phyloP scores from a whole-genome alignment of 108 stramenopile genomes.

The Nannochloropsis oceanica region DNA sequence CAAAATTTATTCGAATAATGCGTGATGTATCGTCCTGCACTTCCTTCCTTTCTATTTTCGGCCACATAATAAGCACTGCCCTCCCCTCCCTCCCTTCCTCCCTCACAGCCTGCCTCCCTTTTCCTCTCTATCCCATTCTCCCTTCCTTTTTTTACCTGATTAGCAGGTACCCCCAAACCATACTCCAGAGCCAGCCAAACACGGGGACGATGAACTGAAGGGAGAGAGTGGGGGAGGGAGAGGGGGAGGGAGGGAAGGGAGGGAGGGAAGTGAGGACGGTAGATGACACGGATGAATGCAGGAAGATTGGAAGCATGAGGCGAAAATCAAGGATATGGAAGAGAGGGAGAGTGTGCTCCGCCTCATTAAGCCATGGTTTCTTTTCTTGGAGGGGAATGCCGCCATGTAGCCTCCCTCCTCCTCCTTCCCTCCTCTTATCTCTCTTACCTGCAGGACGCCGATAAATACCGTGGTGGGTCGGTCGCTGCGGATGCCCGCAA shows the following conservation, averaged over 20 bases:
- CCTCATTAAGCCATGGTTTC: no score
- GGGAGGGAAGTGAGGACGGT: background rate
- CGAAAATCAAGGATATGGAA: no score
- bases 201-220: background rate
- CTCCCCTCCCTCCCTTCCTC: background rate
- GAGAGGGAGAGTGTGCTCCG: no score
- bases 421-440: background rate
- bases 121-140: background rate
- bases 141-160: background rate
- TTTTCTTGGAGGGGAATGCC: no score
- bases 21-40: background rate
- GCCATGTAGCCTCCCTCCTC: no score
- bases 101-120: background rate
- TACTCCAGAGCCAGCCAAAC: background rate
- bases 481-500: background rate
- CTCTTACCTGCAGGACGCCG: background rate
- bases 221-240: background rate
- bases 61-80: background rate
- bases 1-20: no score
- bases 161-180: background rate
- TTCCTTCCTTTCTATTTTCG: background rate
- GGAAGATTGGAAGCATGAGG: background rate
- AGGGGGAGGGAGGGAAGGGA: background rate
- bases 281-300: background rate
- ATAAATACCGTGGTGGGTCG: background rate